Percentiles rank a stretch among this genome's conserved stretches.
Conservation (phyloP, 2,329 filamentous ascomycete genomes). For the Emericellopsis atlantica region DNA sequence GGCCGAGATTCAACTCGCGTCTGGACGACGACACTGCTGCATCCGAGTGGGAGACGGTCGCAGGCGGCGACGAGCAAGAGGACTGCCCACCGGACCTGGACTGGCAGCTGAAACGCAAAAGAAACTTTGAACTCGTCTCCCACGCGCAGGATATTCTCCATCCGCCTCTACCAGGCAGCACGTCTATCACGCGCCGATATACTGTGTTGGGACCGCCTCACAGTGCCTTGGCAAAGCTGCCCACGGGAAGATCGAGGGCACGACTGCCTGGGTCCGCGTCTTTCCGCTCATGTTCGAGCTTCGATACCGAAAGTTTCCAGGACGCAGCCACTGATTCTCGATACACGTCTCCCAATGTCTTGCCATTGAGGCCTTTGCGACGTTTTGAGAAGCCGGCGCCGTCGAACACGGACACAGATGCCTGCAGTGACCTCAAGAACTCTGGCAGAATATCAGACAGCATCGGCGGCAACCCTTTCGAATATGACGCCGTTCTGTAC, state of each 20-base stretch:
- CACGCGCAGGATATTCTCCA: background rate
- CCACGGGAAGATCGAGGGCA: slow-evolving; percentile 4
- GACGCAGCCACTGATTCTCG: slow-evolving; percentile 1
- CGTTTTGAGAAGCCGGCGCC: no score
- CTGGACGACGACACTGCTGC: background rate
- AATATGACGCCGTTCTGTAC: slow-evolving; percentile 27
- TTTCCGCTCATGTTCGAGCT: slow-evolving; percentile 14
- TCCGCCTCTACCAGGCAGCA: background rate
- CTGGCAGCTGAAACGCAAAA: background rate
- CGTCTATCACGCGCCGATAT: background rate
- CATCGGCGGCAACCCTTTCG: slow-evolving; percentile 28
- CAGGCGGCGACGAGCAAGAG: background rate
- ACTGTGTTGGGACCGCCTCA: slow-evolving; percentile 3
- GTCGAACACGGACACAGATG: no score
- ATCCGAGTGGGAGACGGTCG: slow-evolving; percentile 5
- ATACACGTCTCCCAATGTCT: background rate
- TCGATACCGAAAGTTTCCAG: slow-evolving; percentile 10
- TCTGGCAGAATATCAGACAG: slow-evolving; percentile 14
- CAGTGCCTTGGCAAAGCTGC: slow-evolving; percentile 3
- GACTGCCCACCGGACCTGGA: background rate
- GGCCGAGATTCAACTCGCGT: slow-evolving; percentile 9
- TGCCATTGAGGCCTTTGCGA: background rate
- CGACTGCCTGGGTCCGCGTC: slow-evolving; percentile 8
- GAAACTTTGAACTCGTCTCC: background rate
- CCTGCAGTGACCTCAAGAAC: background rate